A percentile compares a stretch with the other conserved stretches of the same genome.
Evolutionary conservation across 1,284 basidiomycete genomes (phyloP).

Genomic region (Leccinum subfulvum): DNA sequence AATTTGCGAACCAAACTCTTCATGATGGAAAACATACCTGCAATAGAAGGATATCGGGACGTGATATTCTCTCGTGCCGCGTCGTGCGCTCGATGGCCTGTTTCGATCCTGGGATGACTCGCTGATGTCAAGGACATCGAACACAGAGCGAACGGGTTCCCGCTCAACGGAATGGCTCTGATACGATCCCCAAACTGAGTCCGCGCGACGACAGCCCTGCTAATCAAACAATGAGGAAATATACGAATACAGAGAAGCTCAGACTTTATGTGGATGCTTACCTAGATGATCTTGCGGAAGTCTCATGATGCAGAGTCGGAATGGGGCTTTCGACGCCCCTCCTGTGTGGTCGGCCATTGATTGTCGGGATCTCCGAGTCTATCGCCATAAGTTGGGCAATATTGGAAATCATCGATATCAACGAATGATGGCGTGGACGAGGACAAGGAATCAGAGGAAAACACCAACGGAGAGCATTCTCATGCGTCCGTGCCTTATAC

Average conservation of each 20-base stretch:
- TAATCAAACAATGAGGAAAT: constrained; percentile 1
- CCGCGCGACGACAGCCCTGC: constrained; percentile 7
- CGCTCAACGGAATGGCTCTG: constrained; percentile 25
- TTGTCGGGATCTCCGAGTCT: background rate
- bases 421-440: constrained; percentile 10
- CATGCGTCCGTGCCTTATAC: constrained; percentile 18
- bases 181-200: constrained; percentile 10
- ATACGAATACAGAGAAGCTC: background rate
- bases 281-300: constrained; percentile 6
- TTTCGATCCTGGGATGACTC: constrained; percentile 22
- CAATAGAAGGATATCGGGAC: constrained; percentile 10
- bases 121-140: constrained; percentile 28
- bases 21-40: constrained; percentile 16
- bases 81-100: constrained; percentile 8
- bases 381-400: constrained; percentile 11
- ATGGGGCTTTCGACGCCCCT: constrained; percentile 7
- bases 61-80: constrained; percentile 9
- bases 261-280: constrained; percentile 14
- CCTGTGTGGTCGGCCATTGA: constrained; percentile 7
- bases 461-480: constrained; percentile 28
- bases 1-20: background rate
- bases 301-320: constrained; percentile 3
- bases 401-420: constrained; percentile 19
- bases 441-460: constrained; percentile 18
- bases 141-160: constrained; percentile 28